Evolutionary conservation across 352 stramenopile species (phyloP).

Genomic region (Phytophthora melonis): DNA sequence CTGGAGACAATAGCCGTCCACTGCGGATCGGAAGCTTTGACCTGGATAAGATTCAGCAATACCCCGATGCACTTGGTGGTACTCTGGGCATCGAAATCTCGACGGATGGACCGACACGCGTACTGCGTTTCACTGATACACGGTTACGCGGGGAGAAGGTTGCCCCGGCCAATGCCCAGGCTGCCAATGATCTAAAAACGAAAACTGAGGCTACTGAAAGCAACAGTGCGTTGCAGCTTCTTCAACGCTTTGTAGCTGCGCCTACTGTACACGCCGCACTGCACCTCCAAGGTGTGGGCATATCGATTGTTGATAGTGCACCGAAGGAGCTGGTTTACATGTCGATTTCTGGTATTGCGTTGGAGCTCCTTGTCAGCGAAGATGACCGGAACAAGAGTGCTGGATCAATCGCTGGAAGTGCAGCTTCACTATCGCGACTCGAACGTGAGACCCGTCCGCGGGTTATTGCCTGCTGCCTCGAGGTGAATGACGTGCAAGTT

Average conservation of each 20-base stretch:
- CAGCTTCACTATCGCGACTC: constrained; percentile 56
- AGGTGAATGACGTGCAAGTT: constrained; percentile 86
- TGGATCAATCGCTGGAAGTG: constrained; percentile 55
- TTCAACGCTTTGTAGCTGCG: constrained; percentile 59
- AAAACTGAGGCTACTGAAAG: constrained; percentile 38
- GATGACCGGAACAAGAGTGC: constrained; percentile 46
- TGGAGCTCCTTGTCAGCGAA: constrained; percentile 71
- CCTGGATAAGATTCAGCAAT: constrained; percentile 84
- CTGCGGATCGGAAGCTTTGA: constrained; percentile 86
- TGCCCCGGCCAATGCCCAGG: constrained; percentile 34
- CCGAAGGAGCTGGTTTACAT: constrained; percentile 87
- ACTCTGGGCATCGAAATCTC: constrained; percentile 85
- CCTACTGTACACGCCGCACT: constrained; percentile 64
- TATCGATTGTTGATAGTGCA: constrained; percentile 77
- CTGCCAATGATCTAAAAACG: constrained; percentile 30
- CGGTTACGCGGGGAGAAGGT: constrained; percentile 63
- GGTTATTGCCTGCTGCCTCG: constrained; percentile 71
- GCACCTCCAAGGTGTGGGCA: constrained; percentile 75
- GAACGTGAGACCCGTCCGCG: constrained; percentile 63
- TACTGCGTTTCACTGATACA: constrained; percentile 87
- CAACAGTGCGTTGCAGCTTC: constrained; percentile 40
- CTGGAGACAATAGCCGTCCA: constrained; percentile 87
- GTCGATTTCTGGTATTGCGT: constrained; percentile 66
- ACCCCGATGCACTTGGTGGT: constrained; percentile 77
- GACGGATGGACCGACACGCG: constrained; percentile 88